Percentiles rank a stretch among this genome's conserved stretches.
These are phyloP conservation scores for Candida chilensis DNA, from an alignment of 805 yeast species.

Conservation along the genomic window DNA sequence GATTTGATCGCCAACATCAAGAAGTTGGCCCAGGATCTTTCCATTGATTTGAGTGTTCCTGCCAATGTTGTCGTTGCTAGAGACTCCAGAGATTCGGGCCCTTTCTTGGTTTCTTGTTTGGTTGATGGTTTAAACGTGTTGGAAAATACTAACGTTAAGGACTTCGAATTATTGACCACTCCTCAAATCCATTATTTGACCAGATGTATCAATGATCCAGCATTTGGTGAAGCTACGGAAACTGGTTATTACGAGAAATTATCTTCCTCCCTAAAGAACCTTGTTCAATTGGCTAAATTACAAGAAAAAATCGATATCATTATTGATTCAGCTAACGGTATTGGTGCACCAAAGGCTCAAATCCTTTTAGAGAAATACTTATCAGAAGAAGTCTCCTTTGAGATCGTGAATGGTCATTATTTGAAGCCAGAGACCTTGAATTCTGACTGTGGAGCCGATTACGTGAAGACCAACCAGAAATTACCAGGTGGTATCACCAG, in stretches of 20 bases:
- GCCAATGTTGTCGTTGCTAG: slow-evolving; percentile 62
- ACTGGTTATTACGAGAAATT: slow-evolving; percentile 64
- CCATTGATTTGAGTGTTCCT: slow-evolving; percentile 33
- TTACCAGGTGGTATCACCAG: slow-evolving; percentile 51
- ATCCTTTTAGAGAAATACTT: slow-evolving; percentile 35
- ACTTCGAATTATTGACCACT: slow-evolving; percentile 75
- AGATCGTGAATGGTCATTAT: slow-evolving; percentile 45
- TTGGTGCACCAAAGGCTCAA: slow-evolving; percentile 73
- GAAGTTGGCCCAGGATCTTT: slow-evolving; percentile 24
- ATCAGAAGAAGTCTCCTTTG: slow-evolving; percentile 25
- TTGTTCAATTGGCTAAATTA: slow-evolving; percentile 19
- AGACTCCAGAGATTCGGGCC: slow-evolving; percentile 86
- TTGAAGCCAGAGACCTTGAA: slow-evolving; percentile 53
- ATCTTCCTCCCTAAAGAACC: slow-evolving; percentile 37
- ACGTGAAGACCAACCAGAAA: slow-evolving; percentile 79
- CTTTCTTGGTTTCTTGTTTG: slow-evolving; percentile 47
- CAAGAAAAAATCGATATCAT: slow-evolving; percentile 33
- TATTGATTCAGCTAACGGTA: slow-evolving; percentile 95
- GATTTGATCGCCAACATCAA: slow-evolving; percentile 30
- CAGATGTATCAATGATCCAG: slow-evolving; percentile 55
- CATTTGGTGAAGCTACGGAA: slow-evolving; percentile 56
- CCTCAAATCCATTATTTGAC: slow-evolving; percentile 92
- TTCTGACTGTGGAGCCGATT: slow-evolving; percentile 89
- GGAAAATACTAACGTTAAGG: slow-evolving; percentile 29
- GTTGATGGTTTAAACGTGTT: slow-evolving; percentile 50